Evolutionary conservation across 169 alveolate genomes (phyloP).

Genomic region (Cryptosporidium ubiquitum): DNA sequence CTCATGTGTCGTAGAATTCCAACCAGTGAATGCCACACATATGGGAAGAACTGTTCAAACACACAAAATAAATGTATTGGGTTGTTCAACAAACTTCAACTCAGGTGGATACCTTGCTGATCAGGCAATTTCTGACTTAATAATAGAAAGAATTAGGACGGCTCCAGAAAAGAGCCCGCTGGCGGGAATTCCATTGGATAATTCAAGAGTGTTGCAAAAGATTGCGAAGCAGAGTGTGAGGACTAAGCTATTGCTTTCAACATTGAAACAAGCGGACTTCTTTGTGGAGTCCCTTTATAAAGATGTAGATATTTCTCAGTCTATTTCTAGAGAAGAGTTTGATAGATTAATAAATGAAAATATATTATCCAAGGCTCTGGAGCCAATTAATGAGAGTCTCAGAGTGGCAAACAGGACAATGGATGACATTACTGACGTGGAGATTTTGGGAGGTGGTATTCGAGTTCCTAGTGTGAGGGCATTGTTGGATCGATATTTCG

Average conservation of each 20-base stretch:
- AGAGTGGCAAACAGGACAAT: conserved; percentile 76
- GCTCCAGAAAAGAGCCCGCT: conserved; percentile 32
- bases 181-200: conserved; percentile 53
- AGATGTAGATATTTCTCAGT: conserved; percentile 58
- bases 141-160: conserved; percentile 14
- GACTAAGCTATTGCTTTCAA: conserved; percentile 58
- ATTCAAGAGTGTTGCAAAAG: conserved; percentile 50
- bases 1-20: conserved; percentile 55
- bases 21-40: conserved; percentile 40
- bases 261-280: conserved; percentile 60
- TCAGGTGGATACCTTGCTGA: conserved; percentile 66
- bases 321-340: conserved; percentile 78
- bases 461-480: conserved; percentile 82
- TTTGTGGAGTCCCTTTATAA: conserved; percentile 61
- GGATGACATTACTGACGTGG: conserved; percentile 77
- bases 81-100: conserved; percentile 42
- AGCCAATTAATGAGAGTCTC: conserved; percentile 78
- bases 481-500: conserved; percentile 72
- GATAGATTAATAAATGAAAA: conserved; percentile 75
- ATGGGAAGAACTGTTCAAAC: conserved; percentile 53
- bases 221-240: conserved; percentile 59
- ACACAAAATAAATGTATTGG: conserved; percentile 49
- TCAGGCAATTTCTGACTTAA: conserved; percentile 17
- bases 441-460: conserved; percentile 84
- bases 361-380: conserved; percentile 64